A percentile compares a stretch with the other conserved stretches of the same genome.
phyloP scores from a whole-genome alignment of 1,284 basidiomycete species.

The Puccinia hordei region DNA sequence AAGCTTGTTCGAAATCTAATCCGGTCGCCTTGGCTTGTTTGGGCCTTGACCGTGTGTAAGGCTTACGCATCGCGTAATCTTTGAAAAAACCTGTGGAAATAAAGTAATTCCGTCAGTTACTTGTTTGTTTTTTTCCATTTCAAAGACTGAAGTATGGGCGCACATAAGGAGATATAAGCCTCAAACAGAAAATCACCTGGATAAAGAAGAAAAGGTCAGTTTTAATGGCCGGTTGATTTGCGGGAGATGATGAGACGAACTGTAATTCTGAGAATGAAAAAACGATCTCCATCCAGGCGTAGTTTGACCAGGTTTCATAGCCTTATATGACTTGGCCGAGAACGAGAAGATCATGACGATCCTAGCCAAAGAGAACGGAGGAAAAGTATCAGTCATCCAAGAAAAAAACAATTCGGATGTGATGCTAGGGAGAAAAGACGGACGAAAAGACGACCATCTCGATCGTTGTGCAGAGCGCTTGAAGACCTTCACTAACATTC shows the following conservation, averaged over 20 bases:
- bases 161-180: slow-evolving; percentile 31
- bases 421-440: neutral
- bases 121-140: neutral
- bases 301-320: slow-evolving; percentile 8
- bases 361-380: neutral
- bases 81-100: slow-evolving; percentile 33
- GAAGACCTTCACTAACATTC: slow-evolving; percentile 45
- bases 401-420: too few species aligned
- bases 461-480: slow-evolving; percentile 45
- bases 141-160: neutral
- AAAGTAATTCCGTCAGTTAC: neutral
- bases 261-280: slow-evolving; percentile 48
- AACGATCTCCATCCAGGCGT: slow-evolving; percentile 36
- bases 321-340: slow-evolving; percentile 26
- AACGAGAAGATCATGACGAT: slow-evolving; percentile 49
- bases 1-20: slow-evolving; percentile 43
- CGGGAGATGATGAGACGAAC: neutral
- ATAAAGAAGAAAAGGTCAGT: neutral
- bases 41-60: slow-evolving; percentile 29
- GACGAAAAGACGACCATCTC: slow-evolving; percentile 48
- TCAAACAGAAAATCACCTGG: slow-evolving; percentile 41
- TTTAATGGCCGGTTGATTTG: neutral
- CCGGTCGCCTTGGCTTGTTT: neutral
- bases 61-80: slow-evolving; percentile 30
- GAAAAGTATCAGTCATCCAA: neutral